Evolutionary conservation across 1,284 basidiomycete genomes (phyloP).

Genomic region (Caloboletus firmus): DNA sequence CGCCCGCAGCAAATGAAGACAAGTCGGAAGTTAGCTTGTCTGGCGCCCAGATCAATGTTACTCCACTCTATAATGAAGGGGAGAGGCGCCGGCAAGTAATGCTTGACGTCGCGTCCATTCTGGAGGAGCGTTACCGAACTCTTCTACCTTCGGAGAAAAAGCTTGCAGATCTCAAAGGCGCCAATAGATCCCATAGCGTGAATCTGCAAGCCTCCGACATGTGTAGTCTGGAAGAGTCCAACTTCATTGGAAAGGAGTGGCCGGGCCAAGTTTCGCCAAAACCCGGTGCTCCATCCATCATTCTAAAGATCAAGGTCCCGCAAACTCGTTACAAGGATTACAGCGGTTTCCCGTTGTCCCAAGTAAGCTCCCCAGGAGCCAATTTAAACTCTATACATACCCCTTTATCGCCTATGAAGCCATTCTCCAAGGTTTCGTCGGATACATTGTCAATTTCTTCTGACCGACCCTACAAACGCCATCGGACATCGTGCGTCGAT

Average conservation of each 20-base stretch:
- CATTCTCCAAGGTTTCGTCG: constrained; percentile 34
- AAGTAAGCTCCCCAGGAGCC: constrained; percentile 22
- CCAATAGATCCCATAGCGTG: constrained; percentile 17
- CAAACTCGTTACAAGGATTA: constrained; percentile 27
- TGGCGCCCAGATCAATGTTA: constrained; percentile 41
- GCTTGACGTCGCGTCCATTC: constrained; percentile 59
- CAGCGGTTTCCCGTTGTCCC: constrained; percentile 6
- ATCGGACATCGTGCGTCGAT: constrained; percentile 18
- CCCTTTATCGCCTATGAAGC: constrained; percentile 26
- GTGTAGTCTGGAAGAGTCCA: constrained; percentile 18
- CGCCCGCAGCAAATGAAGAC: constrained; percentile 31
- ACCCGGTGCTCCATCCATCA: constrained; percentile 28
- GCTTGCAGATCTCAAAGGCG: constrained; percentile 30
- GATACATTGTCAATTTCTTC: constrained; percentile 31
- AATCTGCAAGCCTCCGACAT: constrained; percentile 18
- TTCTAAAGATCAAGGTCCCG: constrained; percentile 36
- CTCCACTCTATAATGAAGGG: constrained; percentile 54
- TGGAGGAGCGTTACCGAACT: constrained; percentile 70
- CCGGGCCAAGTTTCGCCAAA: constrained; percentile 17
- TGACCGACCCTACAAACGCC: constrained; percentile 32
- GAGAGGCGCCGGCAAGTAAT: constrained; percentile 70
- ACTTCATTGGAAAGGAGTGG: constrained; percentile 9
- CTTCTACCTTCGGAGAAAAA: constrained; percentile 66
- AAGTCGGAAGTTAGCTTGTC: constrained; percentile 33
- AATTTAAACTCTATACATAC: constrained; percentile 11